Base-by-base conservation (phyloP, 768 basidiomycete species). In the Brasilioporus rufonigricans region DNA sequence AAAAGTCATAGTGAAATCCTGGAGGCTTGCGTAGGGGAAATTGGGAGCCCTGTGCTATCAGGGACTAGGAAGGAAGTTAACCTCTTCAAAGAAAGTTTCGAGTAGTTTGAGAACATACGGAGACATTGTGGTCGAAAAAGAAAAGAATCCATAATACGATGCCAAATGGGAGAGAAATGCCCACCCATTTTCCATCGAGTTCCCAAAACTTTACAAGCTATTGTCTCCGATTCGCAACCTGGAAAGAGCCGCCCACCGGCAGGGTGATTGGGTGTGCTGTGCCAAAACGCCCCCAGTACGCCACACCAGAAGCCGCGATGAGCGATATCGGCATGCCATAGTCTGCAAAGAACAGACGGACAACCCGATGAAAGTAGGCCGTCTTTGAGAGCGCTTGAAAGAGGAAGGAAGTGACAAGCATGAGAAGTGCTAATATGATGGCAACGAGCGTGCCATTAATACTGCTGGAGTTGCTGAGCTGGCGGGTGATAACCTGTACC, bases 81-180 rank as follows among this genome's bases (percentile, higher is more conserved):
- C 11, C 7, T n/a, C 11, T n/a, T n/a, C 21, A 21, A 14, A 48
- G 10, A n/a, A 26, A 14, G 21, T 38, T 13, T 2, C 10, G 5
- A 32, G 44, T 12, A 31, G 29, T 52, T 11, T 10, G 14, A 52
- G 26, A 19, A 44, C 46, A 73, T 67, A 91, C 91, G 44, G 92
- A 94, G 50, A 94, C 91, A 61, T 95, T 95, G 60, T 94, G 91
- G 59, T 98, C 93, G 61, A 97, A 97, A 76, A 94, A 94, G 74
- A 98, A 96, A 41, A 97, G 73, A 23, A 96, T 81, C 84, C 91
- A 97, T 6, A 98, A 76, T 21, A 93, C 76, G 39, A 94, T 70
- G 3, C 94, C 95, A 63, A 97, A 97, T 0, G 93, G 94, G 40
- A 94, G 75, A 0, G 93, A 91, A 27, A 92, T 85, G 12, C 86